A percentile compares a stretch with the other conserved stretches of the same genome.
phyloP scores from a whole-genome alignment of 495 filamentous ascomycete species.

The Lasiosphaeriaceae sp. region DNA sequence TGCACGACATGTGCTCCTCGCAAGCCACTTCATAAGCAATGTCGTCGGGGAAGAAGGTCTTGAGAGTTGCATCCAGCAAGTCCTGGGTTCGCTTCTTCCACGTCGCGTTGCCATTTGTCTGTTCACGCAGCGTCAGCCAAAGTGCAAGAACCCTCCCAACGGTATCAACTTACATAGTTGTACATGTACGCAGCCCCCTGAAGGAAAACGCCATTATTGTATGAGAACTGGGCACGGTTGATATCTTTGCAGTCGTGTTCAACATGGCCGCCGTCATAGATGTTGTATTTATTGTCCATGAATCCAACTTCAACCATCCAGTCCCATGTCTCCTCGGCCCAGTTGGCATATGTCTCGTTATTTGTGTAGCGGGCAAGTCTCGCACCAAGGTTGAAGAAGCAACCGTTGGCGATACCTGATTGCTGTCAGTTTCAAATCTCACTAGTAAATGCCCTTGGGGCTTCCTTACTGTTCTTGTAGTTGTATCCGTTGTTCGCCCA shows the following conservation, averaged over 20 bases:
- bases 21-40: constrained; percentile 62
- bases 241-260: constrained; percentile 58
- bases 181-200: constrained; percentile 78
- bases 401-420: constrained; percentile 67
- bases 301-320: constrained; percentile 64
- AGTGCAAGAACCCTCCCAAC: background rate
- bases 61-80: constrained; percentile 56
- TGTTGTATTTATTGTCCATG: constrained; percentile 58
- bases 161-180: constrained; percentile 52
- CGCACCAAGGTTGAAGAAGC: constrained; percentile 81
- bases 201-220: constrained; percentile 69
- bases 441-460: background rate
- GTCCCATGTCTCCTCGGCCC: constrained; percentile 68
- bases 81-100: constrained; percentile 58
- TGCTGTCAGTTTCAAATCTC: constrained; percentile 12
- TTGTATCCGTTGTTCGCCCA: constrained; percentile 72
- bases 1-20: constrained; percentile 59
- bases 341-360: constrained; percentile 73
- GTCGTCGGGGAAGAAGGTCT: constrained; percentile 56
- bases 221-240: constrained; percentile 67
- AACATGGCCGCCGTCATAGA: constrained; percentile 73
- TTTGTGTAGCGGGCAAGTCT: constrained; percentile 72
- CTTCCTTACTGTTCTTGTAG: constrained; percentile 73
- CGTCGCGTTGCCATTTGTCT: constrained; percentile 54
- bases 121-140: background rate